Evolutionary conservation across 306 rosid genomes (phyloP), one percentile per base, ranked within the genome.

Genomic region (Prunus fruticosa): DNA sequence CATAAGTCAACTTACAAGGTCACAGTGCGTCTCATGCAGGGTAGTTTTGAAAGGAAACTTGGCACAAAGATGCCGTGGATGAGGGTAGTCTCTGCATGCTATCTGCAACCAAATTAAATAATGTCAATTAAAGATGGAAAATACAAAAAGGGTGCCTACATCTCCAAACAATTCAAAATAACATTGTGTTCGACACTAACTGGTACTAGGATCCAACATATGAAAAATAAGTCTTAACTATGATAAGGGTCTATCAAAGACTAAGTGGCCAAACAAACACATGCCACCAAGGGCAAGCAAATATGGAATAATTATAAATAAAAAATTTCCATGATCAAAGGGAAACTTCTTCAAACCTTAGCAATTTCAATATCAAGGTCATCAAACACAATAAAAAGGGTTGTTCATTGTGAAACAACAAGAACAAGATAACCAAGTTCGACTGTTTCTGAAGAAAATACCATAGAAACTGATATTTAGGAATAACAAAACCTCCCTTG

Each of bases 41-140:
- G 91, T 87, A 71, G 94, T 83, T 67, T 81, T 64, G 78, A 93
- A 93, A 71, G 92, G 93, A 74, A 87, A 87, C 61, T 65, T 87
- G 49, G 76, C 93, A 81, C 98, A 90, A 71, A 77, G 86, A 87
- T 93, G 96, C 1, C 93, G 87, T 18, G 96, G 70, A 85, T 93
- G 98, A 77, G 98, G 94, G 73, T 75, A 93, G 83, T 93, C 98
- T 82, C 94, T 85, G 81, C 98, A 93, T 19, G 98, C 96, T 80
- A 93, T 34, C 96, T 93, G 90, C 78, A 78, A 47, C 19, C 38
- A 62, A 16, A 70, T 38, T 72, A 60, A 43, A 32, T 82, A 69
- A 34, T 16, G 7, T 38, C 60, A 82, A 56, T 13, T 50, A 76
- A 80, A 77, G 62, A 61, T 67, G 22, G 34, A 70, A 69, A 84